Conservation (phyloP, 2,329 filamentous ascomycete genomes). For the Fusarium nodosum region DNA sequence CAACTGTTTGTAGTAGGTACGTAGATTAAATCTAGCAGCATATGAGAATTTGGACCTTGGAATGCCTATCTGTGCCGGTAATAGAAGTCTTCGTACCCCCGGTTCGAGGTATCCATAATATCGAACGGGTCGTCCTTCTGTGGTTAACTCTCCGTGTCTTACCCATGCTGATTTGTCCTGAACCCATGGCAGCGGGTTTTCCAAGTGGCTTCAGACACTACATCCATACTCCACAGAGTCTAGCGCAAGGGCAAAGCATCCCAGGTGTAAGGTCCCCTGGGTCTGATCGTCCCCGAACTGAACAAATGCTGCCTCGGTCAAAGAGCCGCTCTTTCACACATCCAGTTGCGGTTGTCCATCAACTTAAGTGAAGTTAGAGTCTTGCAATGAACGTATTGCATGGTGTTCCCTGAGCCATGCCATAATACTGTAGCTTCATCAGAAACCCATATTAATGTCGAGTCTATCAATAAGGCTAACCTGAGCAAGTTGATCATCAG, state of each 20-base stretch:
- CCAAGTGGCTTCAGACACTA: constrained; percentile 37
- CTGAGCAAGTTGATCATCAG: constrained; percentile 28
- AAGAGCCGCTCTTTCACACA: not conserved
- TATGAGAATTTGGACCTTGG: constrained; percentile 32
- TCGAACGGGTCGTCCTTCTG: constrained; percentile 42
- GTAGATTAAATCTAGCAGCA: constrained; percentile 27
- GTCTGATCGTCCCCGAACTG: constrained; percentile 46
- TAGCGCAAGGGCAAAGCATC: constrained; percentile 41
- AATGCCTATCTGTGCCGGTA: constrained; percentile 31
- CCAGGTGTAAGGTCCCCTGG: constrained; percentile 38
- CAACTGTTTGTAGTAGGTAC: not conserved
- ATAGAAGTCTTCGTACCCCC: constrained; percentile 34
- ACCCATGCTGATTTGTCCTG: constrained; percentile 33
- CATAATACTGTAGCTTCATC: not conserved
- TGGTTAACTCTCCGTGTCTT: constrained; percentile 30
- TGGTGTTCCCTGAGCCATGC: not conserved
- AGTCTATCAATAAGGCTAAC: constrained; percentile 5
- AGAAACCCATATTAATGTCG: constrained; percentile 1
- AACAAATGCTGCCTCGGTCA: constrained; percentile 13
- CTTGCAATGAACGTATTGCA: not conserved
- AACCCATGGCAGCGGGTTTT: constrained; percentile 50
- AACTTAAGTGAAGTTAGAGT: not conserved
- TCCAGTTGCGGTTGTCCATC: not conserved
- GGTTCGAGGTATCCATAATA: constrained; percentile 36
- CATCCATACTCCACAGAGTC: constrained; percentile 38